These are phyloP conservation scores for Sphagnum tenellum DNA, from an alignment of 225 moss, liverwort and hornwort species.

Conservation along the genomic window DNA sequence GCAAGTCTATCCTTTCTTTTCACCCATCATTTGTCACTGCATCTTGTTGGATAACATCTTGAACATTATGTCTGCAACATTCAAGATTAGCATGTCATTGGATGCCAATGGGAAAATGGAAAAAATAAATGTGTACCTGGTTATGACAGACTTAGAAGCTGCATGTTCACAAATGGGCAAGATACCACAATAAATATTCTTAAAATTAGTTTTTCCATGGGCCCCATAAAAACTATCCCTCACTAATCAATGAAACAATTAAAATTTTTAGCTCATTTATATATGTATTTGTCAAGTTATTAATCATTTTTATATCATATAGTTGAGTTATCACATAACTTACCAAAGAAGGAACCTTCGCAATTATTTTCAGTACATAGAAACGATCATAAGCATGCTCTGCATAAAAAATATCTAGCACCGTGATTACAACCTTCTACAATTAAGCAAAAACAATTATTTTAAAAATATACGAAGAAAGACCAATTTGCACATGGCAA, in stretches of 20 bases:
- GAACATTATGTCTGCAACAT: background rate
- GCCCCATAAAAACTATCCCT: background rate
- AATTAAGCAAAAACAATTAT: background rate
- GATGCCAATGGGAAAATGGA: background rate
- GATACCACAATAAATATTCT: too few relatives aligned
- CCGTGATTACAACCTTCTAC: conserved; percentile 52
- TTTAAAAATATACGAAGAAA: too few relatives aligned
- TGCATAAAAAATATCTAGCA: conserved; percentile 57
- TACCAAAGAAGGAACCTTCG: conserved; percentile 78
- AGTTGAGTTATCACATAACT: background rate
- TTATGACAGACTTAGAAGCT: too few relatives aligned
- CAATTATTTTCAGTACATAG: conserved; percentile 83
- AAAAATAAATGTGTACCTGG: background rate
- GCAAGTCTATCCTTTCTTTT: too few relatives aligned
- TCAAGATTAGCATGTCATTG: background rate
- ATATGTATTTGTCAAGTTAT: background rate
- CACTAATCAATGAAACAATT: background rate
- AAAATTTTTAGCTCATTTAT: background rate
- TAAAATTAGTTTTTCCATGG: too few relatives aligned
- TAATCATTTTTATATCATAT: too few relatives aligned
- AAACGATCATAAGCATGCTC: conserved; percentile 70
- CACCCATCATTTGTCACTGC: too few relatives aligned
- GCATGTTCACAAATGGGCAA: too few relatives aligned
- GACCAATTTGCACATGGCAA: too few relatives aligned
- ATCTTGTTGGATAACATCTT: too few relatives aligned